These are phyloP conservation scores for Pelomyxa schiedti DNA, from an alignment of 78 protist species.

Conservation along the genomic window DNA sequence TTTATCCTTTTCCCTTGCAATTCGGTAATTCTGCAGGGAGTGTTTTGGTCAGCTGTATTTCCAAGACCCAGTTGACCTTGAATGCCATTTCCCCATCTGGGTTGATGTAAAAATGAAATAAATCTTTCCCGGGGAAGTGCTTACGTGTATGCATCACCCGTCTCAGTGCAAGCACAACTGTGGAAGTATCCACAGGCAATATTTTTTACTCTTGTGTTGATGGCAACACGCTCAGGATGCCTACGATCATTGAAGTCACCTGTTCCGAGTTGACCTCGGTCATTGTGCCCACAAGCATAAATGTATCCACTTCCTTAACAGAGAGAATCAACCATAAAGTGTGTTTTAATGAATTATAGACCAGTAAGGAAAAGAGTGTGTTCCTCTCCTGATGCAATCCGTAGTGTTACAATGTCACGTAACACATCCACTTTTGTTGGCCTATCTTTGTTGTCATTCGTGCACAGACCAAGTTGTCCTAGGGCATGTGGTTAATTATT, in stretches of 20 bases:
- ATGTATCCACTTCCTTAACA: conserved; percentile 17
- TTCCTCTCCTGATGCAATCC: conserved; percentile 26
- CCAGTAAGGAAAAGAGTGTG: conserved; percentile 22
- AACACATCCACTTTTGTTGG: background rate
- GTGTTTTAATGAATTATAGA: background rate
- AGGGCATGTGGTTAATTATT: too few species aligned
- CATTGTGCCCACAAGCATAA: conserved; percentile 24
- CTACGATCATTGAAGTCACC: background rate
- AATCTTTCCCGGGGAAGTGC: too few species aligned
- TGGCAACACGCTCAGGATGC: too few species aligned
- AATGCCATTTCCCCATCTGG: conserved; percentile 23
- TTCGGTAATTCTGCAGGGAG: conserved; percentile 11
- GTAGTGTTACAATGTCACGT: conserved; percentile 10
- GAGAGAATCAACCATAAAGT: background rate
- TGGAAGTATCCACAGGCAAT: conserved; percentile 31
- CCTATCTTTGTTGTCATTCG: background rate
- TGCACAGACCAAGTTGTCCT: background rate
- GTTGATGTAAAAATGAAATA: too few species aligned
- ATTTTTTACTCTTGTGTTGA: conserved; percentile 3
- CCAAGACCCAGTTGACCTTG: conserved; percentile 43
- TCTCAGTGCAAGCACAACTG: conserved; percentile 16
- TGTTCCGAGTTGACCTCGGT: conserved; percentile 34
- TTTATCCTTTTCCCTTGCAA: conserved; percentile 13
- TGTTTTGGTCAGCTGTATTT: background rate
- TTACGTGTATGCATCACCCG: conserved; percentile 42